phyloP scores from a whole-genome alignment of 2,329 filamentous ascomycete species.

The Lachnellula subtilissima region DNA sequence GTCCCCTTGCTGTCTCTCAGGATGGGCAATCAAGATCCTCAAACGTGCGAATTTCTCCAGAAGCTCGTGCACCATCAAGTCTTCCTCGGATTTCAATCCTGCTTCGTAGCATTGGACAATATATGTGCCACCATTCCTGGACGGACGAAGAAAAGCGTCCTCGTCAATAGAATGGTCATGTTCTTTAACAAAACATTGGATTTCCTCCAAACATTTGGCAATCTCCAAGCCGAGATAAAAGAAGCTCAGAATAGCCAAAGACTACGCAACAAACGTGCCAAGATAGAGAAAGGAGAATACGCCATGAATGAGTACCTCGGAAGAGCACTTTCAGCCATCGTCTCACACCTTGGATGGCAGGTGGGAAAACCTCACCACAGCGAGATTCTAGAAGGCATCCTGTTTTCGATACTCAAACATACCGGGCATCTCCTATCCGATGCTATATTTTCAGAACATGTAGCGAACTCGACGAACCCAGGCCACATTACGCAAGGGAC shows the following conservation, averaged over 20 bases:
- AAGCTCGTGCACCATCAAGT: constrained; percentile 18
- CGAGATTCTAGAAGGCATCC: constrained; percentile 37
- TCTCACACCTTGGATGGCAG: constrained; percentile 20
- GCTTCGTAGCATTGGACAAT: constrained; percentile 19
- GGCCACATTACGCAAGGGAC: constrained; percentile 17
- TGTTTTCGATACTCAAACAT: constrained; percentile 35
- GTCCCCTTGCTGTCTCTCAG: constrained; percentile 11
- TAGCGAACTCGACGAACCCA: constrained; percentile 18
- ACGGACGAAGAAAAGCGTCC: constrained; percentile 9
- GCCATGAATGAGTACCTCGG: constrained; percentile 19
- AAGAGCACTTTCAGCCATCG: constrained; percentile 14
- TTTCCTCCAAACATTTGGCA: constrained; percentile 12
- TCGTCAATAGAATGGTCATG: constrained; percentile 20
- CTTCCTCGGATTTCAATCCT: constrained; percentile 14
- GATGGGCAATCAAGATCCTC: constrained; percentile 4
- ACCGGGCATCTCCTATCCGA: constrained; percentile 37
- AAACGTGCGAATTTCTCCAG: constrained; percentile 12
- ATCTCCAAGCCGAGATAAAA: constrained; percentile 15
- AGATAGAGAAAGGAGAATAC: constrained; percentile 15
- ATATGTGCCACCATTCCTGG: constrained; percentile 22
- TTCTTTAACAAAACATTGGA: constrained; percentile 17
- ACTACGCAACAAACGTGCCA: background rate
- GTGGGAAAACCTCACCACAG: constrained; percentile 23
- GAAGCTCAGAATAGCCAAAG: background rate
- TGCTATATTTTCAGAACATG: constrained; percentile 35